phyloP scores from a whole-genome alignment of 306 rosid species.

The Benincasa hispida region DNA sequence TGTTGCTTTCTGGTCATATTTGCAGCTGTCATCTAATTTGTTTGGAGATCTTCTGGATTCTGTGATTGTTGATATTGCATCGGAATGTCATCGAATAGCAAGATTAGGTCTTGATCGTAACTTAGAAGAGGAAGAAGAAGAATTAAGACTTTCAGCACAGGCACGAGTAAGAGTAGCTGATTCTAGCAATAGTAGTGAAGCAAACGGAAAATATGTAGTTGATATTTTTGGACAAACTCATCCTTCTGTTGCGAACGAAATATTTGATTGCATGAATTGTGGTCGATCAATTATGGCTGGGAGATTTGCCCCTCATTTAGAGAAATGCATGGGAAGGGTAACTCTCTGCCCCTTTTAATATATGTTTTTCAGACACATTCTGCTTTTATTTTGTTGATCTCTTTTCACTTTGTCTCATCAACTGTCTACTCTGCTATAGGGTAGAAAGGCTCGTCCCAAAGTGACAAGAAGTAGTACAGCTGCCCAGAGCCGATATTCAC shows the following conservation, averaged over 20 bases:
- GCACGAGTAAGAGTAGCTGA: conserved; percentile 86
- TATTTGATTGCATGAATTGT: conserved; percentile 91
- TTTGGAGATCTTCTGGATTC: conserved; percentile 84
- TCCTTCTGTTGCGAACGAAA: conserved; percentile 75
- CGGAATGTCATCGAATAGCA: conserved; percentile 89
- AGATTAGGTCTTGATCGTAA: conserved; percentile 83
- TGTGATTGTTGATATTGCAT: conserved; percentile 82
- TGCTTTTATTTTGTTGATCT: neutral
- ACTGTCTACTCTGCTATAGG: conserved; percentile 34
- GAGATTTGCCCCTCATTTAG: conserved; percentile 95
- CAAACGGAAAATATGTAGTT: conserved; percentile 72
- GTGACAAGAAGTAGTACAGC: conserved; percentile 88
- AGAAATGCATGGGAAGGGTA: conserved; percentile 99
- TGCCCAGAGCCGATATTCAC: conserved; percentile 52
- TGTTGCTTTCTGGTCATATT: conserved; percentile 15
- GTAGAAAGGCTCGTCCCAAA: conserved; percentile 89
- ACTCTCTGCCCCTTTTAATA: neutral
- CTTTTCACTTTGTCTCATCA: neutral
- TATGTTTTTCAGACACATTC: neutral
- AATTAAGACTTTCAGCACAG: conserved; percentile 71
- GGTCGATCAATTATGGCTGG: conserved; percentile 76
- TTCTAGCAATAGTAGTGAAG: conserved; percentile 63
- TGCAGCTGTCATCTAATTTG: conserved; percentile 68
- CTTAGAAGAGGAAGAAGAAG: conserved; percentile 94
- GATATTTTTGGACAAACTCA: conserved; percentile 92